Evolutionary conservation across 345 rosid genomes (phyloP).

Genomic region (Angophora floribunda): DNA sequence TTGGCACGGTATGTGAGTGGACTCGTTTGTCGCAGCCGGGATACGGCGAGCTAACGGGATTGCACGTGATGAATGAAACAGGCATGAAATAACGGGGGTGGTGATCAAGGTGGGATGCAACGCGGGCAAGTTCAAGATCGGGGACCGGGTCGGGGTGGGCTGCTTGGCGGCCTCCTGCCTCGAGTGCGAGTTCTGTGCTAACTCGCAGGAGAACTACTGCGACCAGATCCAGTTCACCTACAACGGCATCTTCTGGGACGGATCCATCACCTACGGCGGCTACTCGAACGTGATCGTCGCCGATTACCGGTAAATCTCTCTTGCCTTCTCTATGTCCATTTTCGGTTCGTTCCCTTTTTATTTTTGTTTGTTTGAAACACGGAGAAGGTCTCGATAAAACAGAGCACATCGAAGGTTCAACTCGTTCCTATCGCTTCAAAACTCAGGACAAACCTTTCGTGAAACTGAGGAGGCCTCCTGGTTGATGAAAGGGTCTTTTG

Average conservation of each 20-base stretch:
- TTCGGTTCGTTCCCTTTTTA: neutral
- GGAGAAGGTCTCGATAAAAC: no score
- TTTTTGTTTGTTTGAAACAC: neutral
- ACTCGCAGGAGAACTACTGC: slow-evolving; percentile 47
- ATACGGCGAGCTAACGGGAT: neutral
- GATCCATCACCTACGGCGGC: slow-evolving; percentile 49
- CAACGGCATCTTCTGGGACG: slow-evolving; percentile 61
- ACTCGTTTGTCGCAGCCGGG: neutral
- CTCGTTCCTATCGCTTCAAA: no score
- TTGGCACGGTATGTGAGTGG: neutral
- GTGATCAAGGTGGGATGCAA: slow-evolving; percentile 28
- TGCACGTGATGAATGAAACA: neutral
- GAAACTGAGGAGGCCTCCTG: no score
- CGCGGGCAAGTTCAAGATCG: slow-evolving; percentile 32
- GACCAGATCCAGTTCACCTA: slow-evolving; percentile 36
- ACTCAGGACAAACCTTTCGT: no score
- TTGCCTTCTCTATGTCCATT: neutral
- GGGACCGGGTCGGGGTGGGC: slow-evolving; percentile 56
- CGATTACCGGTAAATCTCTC: slow-evolving; percentile 31
- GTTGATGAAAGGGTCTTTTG: no score
- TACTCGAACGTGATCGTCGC: slow-evolving; percentile 47
- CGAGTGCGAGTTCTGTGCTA: slow-evolving; percentile 40
- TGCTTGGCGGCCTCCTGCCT: slow-evolving; percentile 50
- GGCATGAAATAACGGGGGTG: slow-evolving; percentile 55
- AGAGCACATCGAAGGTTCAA: no score